phyloP scores from a whole-genome alignment of 2,329 filamentous ascomycete species.

The Lasiodiplodia sp. region DNA sequence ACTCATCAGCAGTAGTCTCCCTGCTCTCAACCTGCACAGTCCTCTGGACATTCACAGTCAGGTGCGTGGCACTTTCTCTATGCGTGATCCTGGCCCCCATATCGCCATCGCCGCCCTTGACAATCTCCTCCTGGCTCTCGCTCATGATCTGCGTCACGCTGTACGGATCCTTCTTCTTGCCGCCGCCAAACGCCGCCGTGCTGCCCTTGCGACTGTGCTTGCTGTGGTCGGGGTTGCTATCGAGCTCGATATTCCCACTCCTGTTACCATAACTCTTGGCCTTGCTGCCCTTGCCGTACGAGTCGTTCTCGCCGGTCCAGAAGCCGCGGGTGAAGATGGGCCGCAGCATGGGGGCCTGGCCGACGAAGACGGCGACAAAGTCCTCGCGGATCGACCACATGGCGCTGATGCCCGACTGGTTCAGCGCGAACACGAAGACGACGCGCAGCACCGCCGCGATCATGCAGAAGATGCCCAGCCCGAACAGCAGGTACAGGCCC shows the following conservation, averaged over 20 bases:
- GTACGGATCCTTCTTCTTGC: conserved; percentile 33
- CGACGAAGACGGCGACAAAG: conserved; percentile 48
- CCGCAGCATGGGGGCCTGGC: conserved; percentile 47
- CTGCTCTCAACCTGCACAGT: background rate
- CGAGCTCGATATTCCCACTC: background rate
- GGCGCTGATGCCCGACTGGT: conserved; percentile 36
- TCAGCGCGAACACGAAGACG: conserved; percentile 39
- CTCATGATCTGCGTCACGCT: conserved; percentile 32
- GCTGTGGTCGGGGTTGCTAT: conserved; percentile 11
- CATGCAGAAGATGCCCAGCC: conserved; percentile 46
- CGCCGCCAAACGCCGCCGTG: background rate
- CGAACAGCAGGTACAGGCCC: conserved; percentile 45
- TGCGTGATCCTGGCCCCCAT: background rate
- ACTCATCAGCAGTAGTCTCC: background rate
- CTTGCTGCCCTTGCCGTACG: conserved; percentile 11
- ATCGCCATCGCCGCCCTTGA: background rate
- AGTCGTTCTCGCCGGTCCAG: conserved; percentile 29
- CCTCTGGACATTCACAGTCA: background rate
- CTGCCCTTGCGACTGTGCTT: background rate
- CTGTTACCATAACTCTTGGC: conserved; percentile 31
- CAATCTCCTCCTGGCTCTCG: conserved; percentile 10
- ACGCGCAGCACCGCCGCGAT: conserved; percentile 39
- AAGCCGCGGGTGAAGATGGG: conserved; percentile 38
- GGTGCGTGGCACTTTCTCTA: background rate
- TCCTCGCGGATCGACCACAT: conserved; percentile 53